Evolutionary conservation across 2,329 filamentous ascomycete species (phyloP).

Genomic region (Alternaria panax): DNA sequence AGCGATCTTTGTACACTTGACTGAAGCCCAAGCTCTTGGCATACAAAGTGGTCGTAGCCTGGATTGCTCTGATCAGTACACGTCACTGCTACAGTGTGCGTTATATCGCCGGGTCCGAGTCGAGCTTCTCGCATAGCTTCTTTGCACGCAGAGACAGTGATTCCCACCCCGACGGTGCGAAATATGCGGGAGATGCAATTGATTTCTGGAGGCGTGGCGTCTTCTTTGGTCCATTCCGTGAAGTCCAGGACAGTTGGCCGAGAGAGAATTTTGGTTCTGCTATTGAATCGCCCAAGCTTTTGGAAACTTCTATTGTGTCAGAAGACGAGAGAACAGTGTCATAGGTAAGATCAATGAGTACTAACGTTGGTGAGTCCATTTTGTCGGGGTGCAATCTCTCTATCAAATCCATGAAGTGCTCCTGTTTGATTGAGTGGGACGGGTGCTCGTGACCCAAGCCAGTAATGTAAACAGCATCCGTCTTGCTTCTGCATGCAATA

Average conservation of each 20-base stretch:
- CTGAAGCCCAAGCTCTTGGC: slow-evolving; percentile 40
- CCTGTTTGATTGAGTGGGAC: slow-evolving; percentile 15
- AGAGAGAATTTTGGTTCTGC: slow-evolving; percentile 22
- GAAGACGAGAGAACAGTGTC: background rate
- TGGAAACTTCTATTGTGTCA: slow-evolving; percentile 16
- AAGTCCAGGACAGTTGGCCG: slow-evolving; percentile 19
- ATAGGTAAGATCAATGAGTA: background rate
- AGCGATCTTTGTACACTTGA: slow-evolving; percentile 44
- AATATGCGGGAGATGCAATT: slow-evolving; percentile 39
- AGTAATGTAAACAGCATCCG: slow-evolving; percentile 20
- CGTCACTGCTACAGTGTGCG: slow-evolving; percentile 50
- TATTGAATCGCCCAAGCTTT: slow-evolving; percentile 24
- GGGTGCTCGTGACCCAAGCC: slow-evolving; percentile 32
- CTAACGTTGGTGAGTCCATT: slow-evolving; percentile 18
- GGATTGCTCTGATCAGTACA: slow-evolving; percentile 50
- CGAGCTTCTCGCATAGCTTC: slow-evolving; percentile 45
- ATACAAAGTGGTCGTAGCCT: slow-evolving; percentile 50
- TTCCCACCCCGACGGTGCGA: slow-evolving; percentile 37
- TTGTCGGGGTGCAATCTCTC: slow-evolving; percentile 20
- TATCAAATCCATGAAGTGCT: slow-evolving; percentile 20
- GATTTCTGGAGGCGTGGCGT: slow-evolving; percentile 24
- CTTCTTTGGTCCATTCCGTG: slow-evolving; percentile 15
- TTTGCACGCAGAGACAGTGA: slow-evolving; percentile 42
- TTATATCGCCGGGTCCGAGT: slow-evolving; percentile 36
- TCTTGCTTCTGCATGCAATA: slow-evolving; percentile 1